Evolutionary conservation across 495 filamentous ascomycete genomes (phyloP).

Genomic region (Tuber borchii): DNA sequence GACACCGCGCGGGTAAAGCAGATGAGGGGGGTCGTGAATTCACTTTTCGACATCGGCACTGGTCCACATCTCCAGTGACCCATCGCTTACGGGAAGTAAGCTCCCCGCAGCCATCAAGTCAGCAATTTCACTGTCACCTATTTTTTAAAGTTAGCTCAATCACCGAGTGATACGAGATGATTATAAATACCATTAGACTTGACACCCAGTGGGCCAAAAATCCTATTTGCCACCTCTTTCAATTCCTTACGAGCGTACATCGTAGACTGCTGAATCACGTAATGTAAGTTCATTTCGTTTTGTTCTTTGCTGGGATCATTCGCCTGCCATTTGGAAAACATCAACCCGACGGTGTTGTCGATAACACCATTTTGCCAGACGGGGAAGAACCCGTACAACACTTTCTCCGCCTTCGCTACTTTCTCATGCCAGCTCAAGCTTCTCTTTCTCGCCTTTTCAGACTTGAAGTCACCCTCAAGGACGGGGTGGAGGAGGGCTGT

Average conservation of each 20-base stretch:
- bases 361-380: slow-evolving; percentile 8
- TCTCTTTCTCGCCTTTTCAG: not conserved
- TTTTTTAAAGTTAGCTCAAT: not conserved
- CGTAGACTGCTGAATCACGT: slow-evolving; percentile 24
- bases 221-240: slow-evolving; percentile 32
- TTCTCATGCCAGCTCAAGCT: not conserved
- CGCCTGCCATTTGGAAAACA: slow-evolving; percentile 28
- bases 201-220: slow-evolving; percentile 16
- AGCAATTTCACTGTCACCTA: slow-evolving; percentile 31
- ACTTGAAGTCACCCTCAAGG: not conserved
- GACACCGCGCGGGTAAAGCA: too few relatives aligned
- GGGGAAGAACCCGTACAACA: slow-evolving; percentile 15
- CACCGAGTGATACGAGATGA: not conserved
- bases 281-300: slow-evolving; percentile 29
- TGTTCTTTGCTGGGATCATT: slow-evolving; percentile 19
- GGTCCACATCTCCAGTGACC: slow-evolving; percentile 29
- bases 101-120: slow-evolving; percentile 32
- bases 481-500: not conserved
- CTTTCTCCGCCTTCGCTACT: not conserved
- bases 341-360: slow-evolving; percentile 12
- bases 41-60: slow-evolving; percentile 27
- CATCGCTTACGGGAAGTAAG: slow-evolving; percentile 28
- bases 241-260: slow-evolving; percentile 20
- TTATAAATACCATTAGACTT: slow-evolving; percentile 20
- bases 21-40: not conserved